phyloP scores from a whole-genome alignment of 228 moss, liverwort and hornwort species.

The Sphagnum magellanicum region DNA sequence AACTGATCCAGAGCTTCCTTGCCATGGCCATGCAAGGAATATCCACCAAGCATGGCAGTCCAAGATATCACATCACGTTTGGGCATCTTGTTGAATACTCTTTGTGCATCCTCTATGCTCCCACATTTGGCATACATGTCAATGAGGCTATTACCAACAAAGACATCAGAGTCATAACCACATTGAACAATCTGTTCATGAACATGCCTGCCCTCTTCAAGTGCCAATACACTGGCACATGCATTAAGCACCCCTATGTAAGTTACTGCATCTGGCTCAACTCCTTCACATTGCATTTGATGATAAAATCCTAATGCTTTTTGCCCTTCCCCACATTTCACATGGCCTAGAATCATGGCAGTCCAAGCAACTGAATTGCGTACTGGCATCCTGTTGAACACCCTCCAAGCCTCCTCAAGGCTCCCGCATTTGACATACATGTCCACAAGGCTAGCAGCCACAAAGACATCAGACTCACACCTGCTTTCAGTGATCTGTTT shows the following conservation, averaged over 20 bases:
- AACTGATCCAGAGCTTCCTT: conserved; percentile 2
- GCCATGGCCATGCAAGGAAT: not conserved
- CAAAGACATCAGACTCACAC: conserved; percentile 1
- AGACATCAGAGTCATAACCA: conserved; percentile 3
- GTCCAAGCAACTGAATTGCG: conserved; percentile 5
- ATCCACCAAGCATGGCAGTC: conserved; percentile 2
- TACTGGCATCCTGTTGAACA: conserved; percentile 3
- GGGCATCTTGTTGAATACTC: conserved; percentile 1
- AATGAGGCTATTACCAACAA: conserved; percentile 1
- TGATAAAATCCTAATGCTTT: not conserved
- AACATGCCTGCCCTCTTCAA: conserved; percentile 1
- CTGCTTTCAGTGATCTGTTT: not conserved
- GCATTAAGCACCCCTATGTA: not conserved
- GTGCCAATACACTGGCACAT: not conserved
- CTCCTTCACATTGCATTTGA: conserved; percentile 1
- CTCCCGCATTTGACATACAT: conserved; percentile 8
- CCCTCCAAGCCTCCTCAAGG: not conserved
- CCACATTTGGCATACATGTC: conserved; percentile 2
- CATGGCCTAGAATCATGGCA: conserved; percentile 3
- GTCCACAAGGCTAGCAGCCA: conserved; percentile 1
- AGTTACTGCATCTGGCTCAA: not conserved
- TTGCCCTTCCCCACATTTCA: not conserved
- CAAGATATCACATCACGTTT: conserved; percentile 1
- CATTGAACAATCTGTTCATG: not conserved
- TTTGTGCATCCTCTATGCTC: not conserved